A percentile compares a stretch with the other conserved stretches of the same genome.
Conservation (phyloP, 305 asterid species). For the Withania somnifera region DNA sequence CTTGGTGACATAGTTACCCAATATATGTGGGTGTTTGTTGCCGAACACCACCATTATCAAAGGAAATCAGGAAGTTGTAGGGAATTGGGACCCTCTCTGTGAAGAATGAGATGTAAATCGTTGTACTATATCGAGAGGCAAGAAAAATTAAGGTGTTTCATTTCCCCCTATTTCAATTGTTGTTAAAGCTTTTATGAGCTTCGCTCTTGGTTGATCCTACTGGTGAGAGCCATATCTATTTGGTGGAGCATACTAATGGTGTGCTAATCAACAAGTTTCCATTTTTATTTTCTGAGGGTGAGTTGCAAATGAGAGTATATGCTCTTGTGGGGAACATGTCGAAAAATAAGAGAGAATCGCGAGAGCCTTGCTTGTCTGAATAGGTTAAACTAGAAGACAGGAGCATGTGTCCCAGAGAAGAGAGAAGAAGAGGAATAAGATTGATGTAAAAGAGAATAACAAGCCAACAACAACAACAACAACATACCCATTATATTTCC, state of each 20-base stretch:
- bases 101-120: background rate
- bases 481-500: too few relatives aligned
- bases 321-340: background rate
- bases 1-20: background rate
- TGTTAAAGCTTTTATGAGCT: background rate
- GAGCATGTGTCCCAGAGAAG: background rate
- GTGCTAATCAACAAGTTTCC: background rate
- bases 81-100: background rate
- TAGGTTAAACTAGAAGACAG: background rate
- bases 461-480: too few relatives aligned
- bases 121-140: background rate
- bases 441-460: background rate
- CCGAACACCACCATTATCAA: background rate
- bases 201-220: background rate
- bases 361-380: background rate
- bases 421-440: background rate
- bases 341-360: background rate
- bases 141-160: background rate
- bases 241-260: background rate
- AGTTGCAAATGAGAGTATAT: background rate
- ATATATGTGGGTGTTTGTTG: background rate
- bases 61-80: background rate
- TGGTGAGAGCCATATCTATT: background rate
- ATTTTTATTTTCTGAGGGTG: background rate
- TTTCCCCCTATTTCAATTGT: background rate